Evolutionary conservation across 495 filamentous ascomycete species (phyloP).

Genomic region (Entonaema liquescens): DNA sequence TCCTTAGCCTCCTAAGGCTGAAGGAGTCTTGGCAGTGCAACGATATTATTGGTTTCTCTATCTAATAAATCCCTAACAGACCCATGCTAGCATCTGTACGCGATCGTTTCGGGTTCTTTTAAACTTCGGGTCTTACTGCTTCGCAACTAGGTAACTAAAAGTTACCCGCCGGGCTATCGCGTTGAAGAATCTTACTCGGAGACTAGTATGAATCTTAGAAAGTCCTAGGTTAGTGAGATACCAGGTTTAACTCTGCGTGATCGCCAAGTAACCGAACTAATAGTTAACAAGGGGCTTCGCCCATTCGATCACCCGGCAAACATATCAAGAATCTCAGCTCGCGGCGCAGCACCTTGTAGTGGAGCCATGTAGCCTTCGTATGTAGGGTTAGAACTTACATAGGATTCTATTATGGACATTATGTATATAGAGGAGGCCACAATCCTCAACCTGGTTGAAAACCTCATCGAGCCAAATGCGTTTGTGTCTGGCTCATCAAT

Average conservation of each 20-base stretch:
- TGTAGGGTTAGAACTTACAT: background rate
- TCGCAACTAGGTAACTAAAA: background rate
- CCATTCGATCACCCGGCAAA: background rate
- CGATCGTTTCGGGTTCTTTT: background rate
- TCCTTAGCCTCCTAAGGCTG: background rate
- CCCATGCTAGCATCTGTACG: background rate
- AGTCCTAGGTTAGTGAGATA: background rate
- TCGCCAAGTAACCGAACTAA: background rate
- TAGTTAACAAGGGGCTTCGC: background rate
- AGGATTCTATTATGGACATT: background rate
- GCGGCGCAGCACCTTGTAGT: background rate
- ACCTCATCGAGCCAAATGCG: background rate
- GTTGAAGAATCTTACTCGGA: background rate
- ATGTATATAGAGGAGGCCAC: background rate
- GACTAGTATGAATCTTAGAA: background rate
- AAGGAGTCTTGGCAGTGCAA: background rate
- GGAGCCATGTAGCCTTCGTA: background rate
- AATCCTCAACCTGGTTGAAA: background rate
- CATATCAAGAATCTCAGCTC: background rate
- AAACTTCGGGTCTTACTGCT: background rate
- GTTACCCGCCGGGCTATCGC: background rate
- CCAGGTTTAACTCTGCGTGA: background rate
- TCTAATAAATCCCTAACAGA: background rate
- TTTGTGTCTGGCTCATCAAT: background rate
- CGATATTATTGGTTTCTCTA: background rate